A percentile compares a stretch with the other conserved stretches of the same genome.
Evolutionary conservation across 2,329 filamentous ascomycete genomes (phyloP).

Genomic region (Fusarium dlaminii): DNA sequence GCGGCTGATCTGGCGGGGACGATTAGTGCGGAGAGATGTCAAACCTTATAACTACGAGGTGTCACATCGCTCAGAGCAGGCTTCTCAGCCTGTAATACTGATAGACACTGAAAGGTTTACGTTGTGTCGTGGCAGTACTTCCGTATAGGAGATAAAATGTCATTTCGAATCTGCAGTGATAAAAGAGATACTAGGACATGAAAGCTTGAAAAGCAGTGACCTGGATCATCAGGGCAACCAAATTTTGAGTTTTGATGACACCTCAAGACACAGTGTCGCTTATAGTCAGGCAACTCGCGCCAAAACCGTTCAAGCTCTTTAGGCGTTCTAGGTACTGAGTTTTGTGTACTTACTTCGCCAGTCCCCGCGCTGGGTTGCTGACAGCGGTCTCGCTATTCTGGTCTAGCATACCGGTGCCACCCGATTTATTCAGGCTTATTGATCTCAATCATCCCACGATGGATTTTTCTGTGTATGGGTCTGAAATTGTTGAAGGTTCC

Average conservation of each 20-base stretch:
- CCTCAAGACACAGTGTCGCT: background rate
- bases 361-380: no score
- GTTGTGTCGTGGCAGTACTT: no score
- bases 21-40: background rate
- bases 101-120: no score
- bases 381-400: no score
- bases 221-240: background rate
- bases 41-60: background rate
- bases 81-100: no score
- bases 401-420: no score
- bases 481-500: background rate
- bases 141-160: background rate
- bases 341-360: no score
- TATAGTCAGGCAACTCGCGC: background rate
- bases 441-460: background rate
- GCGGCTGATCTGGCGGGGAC: background rate
- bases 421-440: no score
- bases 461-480: background rate
- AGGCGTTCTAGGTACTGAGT: background rate
- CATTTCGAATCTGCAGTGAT: background rate
- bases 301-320: accelerated
- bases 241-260: background rate
- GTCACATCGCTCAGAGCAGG: background rate
- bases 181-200: no score
- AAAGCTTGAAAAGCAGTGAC: background rate